Evolutionary conservation across 164 flowering plant species (phyloP).

Genomic region (Annona cherimola): DNA sequence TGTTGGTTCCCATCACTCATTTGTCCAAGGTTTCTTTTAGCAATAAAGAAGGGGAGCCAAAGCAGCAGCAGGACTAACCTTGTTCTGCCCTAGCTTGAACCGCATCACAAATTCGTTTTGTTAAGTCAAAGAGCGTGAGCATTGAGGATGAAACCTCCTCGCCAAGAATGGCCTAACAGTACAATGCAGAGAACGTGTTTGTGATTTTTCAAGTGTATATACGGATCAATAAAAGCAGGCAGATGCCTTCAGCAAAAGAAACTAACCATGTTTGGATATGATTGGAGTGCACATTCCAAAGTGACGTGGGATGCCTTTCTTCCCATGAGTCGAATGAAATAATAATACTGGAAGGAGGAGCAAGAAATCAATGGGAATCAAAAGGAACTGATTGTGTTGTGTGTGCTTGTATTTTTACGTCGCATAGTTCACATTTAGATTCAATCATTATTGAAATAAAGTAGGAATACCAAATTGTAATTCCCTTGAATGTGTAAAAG

Average conservation of each 20-base stretch:
- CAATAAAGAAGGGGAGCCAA: not conserved
- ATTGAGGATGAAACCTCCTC: slow-evolving; percentile 23
- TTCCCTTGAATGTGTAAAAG: not conserved
- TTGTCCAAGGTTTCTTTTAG: not conserved
- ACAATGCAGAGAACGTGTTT: not conserved
- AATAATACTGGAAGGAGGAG: slow-evolving; percentile 19
- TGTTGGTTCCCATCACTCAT: too few species aligned
- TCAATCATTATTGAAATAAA: not conserved
- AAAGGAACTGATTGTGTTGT: not conserved
- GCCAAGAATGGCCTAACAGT: slow-evolving; percentile 16
- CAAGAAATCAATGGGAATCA: not conserved
- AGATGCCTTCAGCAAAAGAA: not conserved
- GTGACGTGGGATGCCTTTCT: slow-evolving; percentile 23
- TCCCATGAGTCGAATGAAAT: slow-evolving; percentile 27
- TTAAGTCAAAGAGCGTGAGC: slow-evolving; percentile 22
- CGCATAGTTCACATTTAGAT: not conserved
- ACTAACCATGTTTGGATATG: slow-evolving; percentile 21
- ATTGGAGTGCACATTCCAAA: slow-evolving; percentile 24
- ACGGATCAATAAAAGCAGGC: not conserved
- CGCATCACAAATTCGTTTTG: slow-evolving; percentile 23
- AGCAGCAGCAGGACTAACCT: slow-evolving; percentile 8
- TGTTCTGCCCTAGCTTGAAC: slow-evolving; percentile 23
- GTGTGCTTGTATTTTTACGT: not conserved
- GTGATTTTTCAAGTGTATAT: not conserved
- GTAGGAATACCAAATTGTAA: not conserved